Percentiles rank a stretch among this genome's conserved stretches.
Evolutionary conservation across 2,329 filamentous ascomycete genomes (phyloP).

Genomic region (Fusarium algeriense): DNA sequence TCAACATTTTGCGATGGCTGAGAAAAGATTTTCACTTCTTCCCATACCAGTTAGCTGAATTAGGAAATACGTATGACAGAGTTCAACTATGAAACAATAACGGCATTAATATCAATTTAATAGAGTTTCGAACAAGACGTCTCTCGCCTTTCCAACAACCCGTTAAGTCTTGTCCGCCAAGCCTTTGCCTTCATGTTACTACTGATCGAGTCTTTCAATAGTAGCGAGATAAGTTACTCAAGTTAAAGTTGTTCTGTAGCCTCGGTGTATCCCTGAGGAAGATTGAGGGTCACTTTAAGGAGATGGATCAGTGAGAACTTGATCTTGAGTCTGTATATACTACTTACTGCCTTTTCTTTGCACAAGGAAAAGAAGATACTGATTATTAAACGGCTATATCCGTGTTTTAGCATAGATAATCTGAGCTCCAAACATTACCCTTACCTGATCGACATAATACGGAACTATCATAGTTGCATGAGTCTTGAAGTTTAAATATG

Average conservation of each 20-base stretch:
- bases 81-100: background rate
- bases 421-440: background rate
- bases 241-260: background rate
- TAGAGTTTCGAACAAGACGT: background rate
- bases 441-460: background rate
- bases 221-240: too few species aligned
- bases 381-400: too few species aligned
- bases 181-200: accelerated
- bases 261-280: too few species aligned
- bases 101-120: too few species aligned
- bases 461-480: background rate
- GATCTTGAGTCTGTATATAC: accelerated
- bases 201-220: background rate
- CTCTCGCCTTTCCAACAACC: accelerated
- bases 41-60: too few species aligned
- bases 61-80: background rate
- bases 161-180: too few species aligned
- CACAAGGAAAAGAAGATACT: background rate
- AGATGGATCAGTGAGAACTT: background rate
- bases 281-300: background rate
- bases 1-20: background rate
- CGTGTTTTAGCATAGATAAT: background rate
- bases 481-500: background rate
- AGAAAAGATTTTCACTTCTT: background rate
- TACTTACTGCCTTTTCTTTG: too few species aligned